Percentiles rank a stretch among this genome's conserved stretches.
phyloP scores from a whole-genome alignment of 1,284 basidiomycete genomes.

The Cerrena zonata region DNA sequence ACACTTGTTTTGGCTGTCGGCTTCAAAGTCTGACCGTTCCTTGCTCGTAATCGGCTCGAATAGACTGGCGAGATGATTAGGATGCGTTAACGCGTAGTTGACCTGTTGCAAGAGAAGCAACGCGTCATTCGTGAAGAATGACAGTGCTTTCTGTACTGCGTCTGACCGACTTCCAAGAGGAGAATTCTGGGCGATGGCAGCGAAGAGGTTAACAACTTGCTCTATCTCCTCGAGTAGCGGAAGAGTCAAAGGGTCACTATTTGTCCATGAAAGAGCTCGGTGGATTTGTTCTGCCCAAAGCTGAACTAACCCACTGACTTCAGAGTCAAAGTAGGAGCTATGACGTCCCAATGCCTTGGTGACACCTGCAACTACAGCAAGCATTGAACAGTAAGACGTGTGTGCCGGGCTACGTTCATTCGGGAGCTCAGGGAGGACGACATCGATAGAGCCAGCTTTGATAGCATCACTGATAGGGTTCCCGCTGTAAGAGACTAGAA shows the following conservation, averaged over 20 bases:
- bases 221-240: constrained; percentile 78
- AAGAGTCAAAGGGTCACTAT: constrained; percentile 66
- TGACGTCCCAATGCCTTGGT: constrained; percentile 60
- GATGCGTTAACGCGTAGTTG: constrained; percentile 86
- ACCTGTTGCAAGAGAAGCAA: constrained; percentile 79
- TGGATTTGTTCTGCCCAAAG: constrained; percentile 79
- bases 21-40: constrained; percentile 66
- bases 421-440: constrained; percentile 61
- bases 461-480: constrained; percentile 74
- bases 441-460: constrained; percentile 69
- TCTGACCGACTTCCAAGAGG: constrained; percentile 40
- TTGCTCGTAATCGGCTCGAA: constrained; percentile 76
- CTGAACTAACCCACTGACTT: constrained; percentile 81
- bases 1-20: constrained; percentile 33
- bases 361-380: constrained; percentile 74
- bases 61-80: constrained; percentile 76
- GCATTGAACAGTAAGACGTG: constrained; percentile 78
- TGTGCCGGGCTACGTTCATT: constrained; percentile 75
- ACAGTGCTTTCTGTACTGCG: constrained; percentile 56
- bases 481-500: constrained; percentile 77
- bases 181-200: constrained; percentile 57
- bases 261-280: constrained; percentile 73
- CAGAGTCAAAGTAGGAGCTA: constrained; percentile 80
- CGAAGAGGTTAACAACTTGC: constrained; percentile 70
- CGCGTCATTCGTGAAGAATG: constrained; percentile 60